Conservation (phyloP, 2,329 filamentous ascomycete species). For the Cladosporium colombiae region DNA sequence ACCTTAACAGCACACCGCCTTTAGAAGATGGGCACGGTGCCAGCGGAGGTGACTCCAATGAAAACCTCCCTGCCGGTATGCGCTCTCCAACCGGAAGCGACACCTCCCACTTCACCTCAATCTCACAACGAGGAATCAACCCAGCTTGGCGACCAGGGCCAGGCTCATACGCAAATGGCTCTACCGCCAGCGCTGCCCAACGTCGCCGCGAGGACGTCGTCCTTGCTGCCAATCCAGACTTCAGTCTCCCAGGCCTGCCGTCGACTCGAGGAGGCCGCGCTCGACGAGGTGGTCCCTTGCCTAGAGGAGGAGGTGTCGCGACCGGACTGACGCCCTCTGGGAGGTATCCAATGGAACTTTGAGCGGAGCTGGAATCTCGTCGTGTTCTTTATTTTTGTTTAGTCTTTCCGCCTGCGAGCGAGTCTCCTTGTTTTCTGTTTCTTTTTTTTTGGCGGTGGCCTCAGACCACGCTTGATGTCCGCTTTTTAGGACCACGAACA, state of each 20-base stretch:
- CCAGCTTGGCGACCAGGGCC: constrained; percentile 75
- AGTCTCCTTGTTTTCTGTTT: background rate
- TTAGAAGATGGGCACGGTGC: constrained; percentile 31
- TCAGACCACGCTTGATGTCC: background rate
- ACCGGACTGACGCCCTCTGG: constrained; percentile 34
- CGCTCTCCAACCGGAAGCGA: constrained; percentile 75
- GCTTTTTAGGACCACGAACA: background rate
- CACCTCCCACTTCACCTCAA: constrained; percentile 82
- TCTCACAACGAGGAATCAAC: constrained; percentile 85
- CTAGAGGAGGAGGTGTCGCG: constrained; percentile 33
- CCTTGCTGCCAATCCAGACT: constrained; percentile 81
- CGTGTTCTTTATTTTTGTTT: background rate
- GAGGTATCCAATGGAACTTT: constrained; percentile 35
- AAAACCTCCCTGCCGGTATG: constrained; percentile 63
- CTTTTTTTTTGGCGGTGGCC: background rate
- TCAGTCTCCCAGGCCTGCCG: constrained; percentile 62
- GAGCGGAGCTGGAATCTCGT: background rate
- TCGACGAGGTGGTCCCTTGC: constrained; percentile 30
- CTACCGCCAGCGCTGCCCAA: constrained; percentile 37
- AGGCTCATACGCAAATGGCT: constrained; percentile 36
- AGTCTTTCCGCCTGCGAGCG: constrained; percentile 9
- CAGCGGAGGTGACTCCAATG: constrained; percentile 51
- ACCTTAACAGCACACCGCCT: constrained; percentile 23
- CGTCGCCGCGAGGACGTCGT: constrained; percentile 67
- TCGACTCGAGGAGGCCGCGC: constrained; percentile 32